Evolutionary conservation across 2,329 filamentous ascomycete species (phyloP).

Genomic region (Zymoseptoria pseudotritici): DNA sequence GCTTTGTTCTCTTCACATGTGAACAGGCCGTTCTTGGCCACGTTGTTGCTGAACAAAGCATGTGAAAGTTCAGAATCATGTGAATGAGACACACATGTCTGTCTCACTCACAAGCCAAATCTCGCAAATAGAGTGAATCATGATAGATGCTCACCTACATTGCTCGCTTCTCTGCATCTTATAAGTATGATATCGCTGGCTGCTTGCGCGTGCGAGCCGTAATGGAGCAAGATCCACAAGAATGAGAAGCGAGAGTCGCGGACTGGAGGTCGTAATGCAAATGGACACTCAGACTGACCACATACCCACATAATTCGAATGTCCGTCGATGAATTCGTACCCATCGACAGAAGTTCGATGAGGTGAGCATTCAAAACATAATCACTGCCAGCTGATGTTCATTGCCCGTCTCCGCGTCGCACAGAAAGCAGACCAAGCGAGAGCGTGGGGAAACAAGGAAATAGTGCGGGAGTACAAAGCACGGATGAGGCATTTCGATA

Average conservation of each 20-base stretch:
- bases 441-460: neutral
- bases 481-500: neutral
- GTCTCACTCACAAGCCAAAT: neutral
- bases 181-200: neutral
- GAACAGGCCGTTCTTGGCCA: neutral
- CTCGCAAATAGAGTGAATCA: neutral
- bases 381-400: neutral
- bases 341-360: neutral
- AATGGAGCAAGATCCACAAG: neutral
- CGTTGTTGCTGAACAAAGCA: neutral
- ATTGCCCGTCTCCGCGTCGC: neutral
- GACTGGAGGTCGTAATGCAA: neutral
- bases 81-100: neutral
- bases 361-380: neutral
- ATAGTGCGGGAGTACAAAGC: neutral
- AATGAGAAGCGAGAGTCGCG: neutral
- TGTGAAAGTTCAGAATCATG: neutral
- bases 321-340: neutral
- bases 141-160: neutral
- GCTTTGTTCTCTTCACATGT: neutral
- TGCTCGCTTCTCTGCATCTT: neutral
- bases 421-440: neutral
- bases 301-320: neutral
- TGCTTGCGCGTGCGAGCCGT: neutral
- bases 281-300: neutral